phyloP scores from a whole-genome alignment of 1,284 basidiomycete species.

The Boletus austroedulis region DNA sequence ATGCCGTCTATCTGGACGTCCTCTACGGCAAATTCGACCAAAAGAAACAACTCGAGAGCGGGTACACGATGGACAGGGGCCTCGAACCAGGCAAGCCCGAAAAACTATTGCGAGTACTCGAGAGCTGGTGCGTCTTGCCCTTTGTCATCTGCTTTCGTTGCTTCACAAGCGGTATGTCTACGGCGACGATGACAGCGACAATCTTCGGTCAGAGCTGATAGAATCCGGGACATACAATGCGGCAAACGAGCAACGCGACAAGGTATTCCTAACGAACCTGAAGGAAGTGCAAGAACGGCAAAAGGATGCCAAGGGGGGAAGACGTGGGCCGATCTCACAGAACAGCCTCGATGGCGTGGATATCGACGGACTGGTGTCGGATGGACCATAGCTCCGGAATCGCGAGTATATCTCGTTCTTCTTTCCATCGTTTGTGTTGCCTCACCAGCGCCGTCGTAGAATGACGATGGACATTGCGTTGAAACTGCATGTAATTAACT shows the following conservation, averaged over 20 bases:
- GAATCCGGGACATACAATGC: slow-evolving; percentile 33
- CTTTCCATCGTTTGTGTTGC: neutral
- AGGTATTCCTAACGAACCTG: slow-evolving; percentile 32
- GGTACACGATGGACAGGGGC: slow-evolving; percentile 89
- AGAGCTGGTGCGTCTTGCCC: slow-evolving; percentile 73
- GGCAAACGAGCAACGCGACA: slow-evolving; percentile 40
- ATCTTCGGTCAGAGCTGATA: slow-evolving; percentile 47
- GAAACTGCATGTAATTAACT: no score
- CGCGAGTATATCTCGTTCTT: slow-evolving; percentile 48
- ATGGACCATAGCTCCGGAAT: slow-evolving; percentile 45
- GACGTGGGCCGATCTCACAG: slow-evolving; percentile 23
- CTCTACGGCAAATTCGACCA: slow-evolving; percentile 91
- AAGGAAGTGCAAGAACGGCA: slow-evolving; percentile 42
- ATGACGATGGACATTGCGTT: slow-evolving; percentile 34
- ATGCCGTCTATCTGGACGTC: slow-evolving; percentile 88
- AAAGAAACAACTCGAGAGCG: slow-evolving; percentile 83
- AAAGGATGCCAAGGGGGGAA: slow-evolving; percentile 51
- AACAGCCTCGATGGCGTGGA: slow-evolving; percentile 45
- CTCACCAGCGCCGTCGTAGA: slow-evolving; percentile 13
- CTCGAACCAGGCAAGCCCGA: slow-evolving; percentile 67
- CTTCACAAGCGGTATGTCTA: no score
- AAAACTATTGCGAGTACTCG: slow-evolving; percentile 56
- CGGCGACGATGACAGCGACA: slow-evolving; percentile 71
- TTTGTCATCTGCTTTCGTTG: no score
- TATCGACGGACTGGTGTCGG: slow-evolving; percentile 43